phyloP scores from a whole-genome alignment of 805 yeast species.

The Candida golubevii region DNA sequence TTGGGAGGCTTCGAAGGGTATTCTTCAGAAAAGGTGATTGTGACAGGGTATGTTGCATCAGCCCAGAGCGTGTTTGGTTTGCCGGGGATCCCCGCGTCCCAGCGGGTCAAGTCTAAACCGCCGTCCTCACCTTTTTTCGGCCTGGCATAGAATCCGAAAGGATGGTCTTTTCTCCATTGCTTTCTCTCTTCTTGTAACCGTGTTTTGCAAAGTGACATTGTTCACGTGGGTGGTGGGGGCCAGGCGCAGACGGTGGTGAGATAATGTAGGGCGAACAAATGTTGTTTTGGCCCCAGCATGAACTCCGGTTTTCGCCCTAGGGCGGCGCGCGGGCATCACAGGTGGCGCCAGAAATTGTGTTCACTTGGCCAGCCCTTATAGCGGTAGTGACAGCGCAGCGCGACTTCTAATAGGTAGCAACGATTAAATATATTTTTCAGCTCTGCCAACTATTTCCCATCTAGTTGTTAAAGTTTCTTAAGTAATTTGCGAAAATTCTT shows the following conservation, averaged over 20 bases:
- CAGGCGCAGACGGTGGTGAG: neutral
- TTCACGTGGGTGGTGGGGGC: neutral
- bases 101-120: conserved; percentile 71
- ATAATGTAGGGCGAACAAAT: neutral
- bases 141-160: conserved; percentile 94
- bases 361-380: too few species aligned
- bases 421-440: too few species aligned
- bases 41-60: conserved; percentile 82
- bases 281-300: neutral
- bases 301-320: neutral
- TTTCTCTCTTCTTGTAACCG: conserved; percentile 94
- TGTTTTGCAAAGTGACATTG: conserved; percentile 60
- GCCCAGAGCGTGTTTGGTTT: conserved; percentile 83
- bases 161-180: conserved; percentile 98
- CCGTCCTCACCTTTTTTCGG: conserved; percentile 83
- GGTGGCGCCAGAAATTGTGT: conserved; percentile 1
- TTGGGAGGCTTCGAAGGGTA: conserved; percentile 97
- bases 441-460: too few species aligned
- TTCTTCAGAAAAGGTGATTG: conserved; percentile 80
- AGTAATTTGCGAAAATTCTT: too few species aligned
- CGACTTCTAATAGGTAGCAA: too few species aligned
- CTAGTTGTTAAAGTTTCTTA: too few species aligned
- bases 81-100: conserved; percentile 98
- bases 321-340: conserved; percentile 1
- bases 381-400: too few species aligned